Percentiles rank a stretch among this genome's conserved stretches.
Evolutionary conservation across 2,329 filamentous ascomycete species (phyloP).

Genomic region (Scedosporium dehoogii): DNA sequence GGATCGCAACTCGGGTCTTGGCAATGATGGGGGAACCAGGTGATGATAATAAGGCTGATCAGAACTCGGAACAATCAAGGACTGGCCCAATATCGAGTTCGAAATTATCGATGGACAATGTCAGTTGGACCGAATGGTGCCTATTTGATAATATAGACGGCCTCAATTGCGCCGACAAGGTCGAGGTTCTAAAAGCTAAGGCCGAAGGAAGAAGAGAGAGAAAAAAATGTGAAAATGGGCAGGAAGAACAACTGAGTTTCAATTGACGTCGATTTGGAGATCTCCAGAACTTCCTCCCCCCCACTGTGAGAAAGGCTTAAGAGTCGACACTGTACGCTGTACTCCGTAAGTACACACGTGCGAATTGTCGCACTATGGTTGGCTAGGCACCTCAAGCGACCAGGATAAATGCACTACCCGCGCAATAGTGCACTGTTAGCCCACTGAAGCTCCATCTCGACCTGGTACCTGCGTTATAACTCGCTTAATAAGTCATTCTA

Average conservation of each 20-base stretch:
- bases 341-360: not conserved
- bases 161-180: not conserved
- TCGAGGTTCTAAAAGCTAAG: not conserved
- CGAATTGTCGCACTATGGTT: not conserved
- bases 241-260: not conserved
- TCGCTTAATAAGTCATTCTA: not conserved
- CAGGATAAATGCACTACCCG: not conserved
- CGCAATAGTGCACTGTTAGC: not conserved
- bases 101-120: not conserved
- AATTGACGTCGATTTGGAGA: not conserved
- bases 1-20: not conserved
- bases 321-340: not conserved
- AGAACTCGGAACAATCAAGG: not conserved
- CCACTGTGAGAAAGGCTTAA: not conserved
- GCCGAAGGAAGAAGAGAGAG: not conserved
- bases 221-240: slow-evolving; percentile 16
- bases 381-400: not conserved
- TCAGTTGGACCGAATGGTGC: not conserved
- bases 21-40: not conserved
- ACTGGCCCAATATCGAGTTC: not conserved
- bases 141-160: not conserved
- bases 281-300: not conserved
- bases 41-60: not conserved
- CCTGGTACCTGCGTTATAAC: not conserved
- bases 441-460: not conserved